Evolutionary conservation across 805 yeast species (phyloP), one percentile per base, ranked within the genome.

Genomic region (Kazachstania kunashirensis): DNA sequence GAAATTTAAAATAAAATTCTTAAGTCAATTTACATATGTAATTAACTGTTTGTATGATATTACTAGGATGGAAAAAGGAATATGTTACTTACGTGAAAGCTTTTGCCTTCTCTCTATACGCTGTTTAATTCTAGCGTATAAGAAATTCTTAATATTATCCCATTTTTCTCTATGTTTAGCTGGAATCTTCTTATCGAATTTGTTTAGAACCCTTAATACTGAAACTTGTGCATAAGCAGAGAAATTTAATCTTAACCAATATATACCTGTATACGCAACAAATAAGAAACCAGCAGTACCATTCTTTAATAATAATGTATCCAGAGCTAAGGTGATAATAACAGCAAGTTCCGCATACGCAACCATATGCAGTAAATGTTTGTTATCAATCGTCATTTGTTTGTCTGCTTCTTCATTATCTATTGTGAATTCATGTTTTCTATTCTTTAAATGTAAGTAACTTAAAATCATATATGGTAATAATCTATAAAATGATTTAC

Each of bases 281-380:
- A 82, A 63, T 33, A 80, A 82, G 55, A 66, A 79, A 3, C 92
- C 92, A 2, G 85, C 68, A 10, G 82, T 67, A 31, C 79, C 79
- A 36, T 56, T 62, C 59, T 79, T 71, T 52, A 80, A 62, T 29
- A 78, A 54, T 16, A 78, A 33, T 0, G 88, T 77, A 53, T 84
- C 80, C 37, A 76, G 41, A 0, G 70, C 25, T 40, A 82, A 64
- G 33, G 76, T 70, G 15, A 70, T 50, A 12, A 76, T 63, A 25
- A 81, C 64, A 14, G 69, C 43, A 37, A 79, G 44, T 53, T 82
- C 89, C 48, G 79, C 71, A 41, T 73, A 72, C 3, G 84, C 75
- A 44, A 80, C 68, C 4, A 70, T 36, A 17, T 48, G 50, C 37
- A 57, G 38, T 5, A 58, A 21, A 16, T 37, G 36, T 11, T 35